Percentiles rank a stretch among this genome's conserved stretches.
Evolutionary conservation across 306 rosid species (phyloP).

Genomic region (Cyamopsis tetragonoloba): DNA sequence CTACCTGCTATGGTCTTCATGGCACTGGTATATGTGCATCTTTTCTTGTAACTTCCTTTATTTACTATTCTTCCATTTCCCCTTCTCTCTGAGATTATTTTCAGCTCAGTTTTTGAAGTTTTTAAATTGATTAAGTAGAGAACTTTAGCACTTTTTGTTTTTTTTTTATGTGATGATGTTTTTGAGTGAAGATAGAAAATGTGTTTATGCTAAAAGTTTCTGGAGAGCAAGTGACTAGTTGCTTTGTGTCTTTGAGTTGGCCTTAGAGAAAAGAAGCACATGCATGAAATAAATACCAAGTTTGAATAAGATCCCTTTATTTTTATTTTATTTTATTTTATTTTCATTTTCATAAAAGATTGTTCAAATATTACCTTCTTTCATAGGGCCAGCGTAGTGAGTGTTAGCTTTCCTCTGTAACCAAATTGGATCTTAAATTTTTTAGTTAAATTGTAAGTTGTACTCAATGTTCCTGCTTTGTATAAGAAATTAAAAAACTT

Average conservation of each 20-base stretch:
- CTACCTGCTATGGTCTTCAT: constrained; percentile 78
- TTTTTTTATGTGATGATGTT: background rate
- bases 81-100: background rate
- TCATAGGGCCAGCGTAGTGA: too few species aligned
- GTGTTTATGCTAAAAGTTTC: background rate
- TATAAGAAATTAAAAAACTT: background rate
- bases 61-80: background rate
- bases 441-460: background rate
- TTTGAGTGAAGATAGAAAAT: constrained; percentile 1
- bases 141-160: background rate
- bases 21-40: constrained; percentile 52
- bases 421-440: background rate
- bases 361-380: background rate
- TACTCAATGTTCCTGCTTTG: background rate
- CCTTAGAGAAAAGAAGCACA: background rate
- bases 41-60: too few species aligned
- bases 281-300: background rate
- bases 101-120: background rate
- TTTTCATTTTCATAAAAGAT: background rate
- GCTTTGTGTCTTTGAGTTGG: background rate
- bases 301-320: background rate
- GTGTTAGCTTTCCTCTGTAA: background rate
- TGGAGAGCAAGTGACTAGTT: background rate
- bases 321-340: background rate
- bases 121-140: background rate